Evolutionary conservation across 768 basidiomycete species (phyloP), one percentile per base, ranked within the genome.

Genomic region (Clitopilus passeckerianus): DNA sequence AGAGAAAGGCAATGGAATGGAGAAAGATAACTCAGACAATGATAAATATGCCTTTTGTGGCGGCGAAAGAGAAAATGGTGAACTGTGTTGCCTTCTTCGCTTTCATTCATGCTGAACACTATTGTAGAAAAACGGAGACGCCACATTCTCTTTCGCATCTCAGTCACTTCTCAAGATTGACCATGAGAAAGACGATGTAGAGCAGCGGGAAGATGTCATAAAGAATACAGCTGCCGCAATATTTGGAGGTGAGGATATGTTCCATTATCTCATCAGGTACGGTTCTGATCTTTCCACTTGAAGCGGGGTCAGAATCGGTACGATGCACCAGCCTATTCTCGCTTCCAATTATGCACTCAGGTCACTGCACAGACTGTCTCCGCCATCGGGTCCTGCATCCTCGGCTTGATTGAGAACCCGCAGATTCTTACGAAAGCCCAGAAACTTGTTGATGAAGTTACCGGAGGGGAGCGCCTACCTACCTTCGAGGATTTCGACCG

Each of bases 401-500:
- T 53, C 20, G 53, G 23, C 23, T 10, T 53, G 53, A 6, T 33
- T 9, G 23, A 24, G 12, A 53, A 53, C 23, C 53, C 53, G 16
- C 16, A 53, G n/a, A 59, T 63, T 12, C 37, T 63, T 54, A 33
- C 54, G n/a, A 50, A 46, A 37, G 62, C 62, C 12, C 62, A 63
- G 23, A 59, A 58, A 55, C 57, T 58, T 15, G 46, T 63, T 46
- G 53, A 63, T 30, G 41, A 41, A n/a, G 53, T 63, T 37, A 63
- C 62, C 18, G 61, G 55, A 20, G 52, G 59, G 18, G 64, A 63
- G 30, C 60, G 64, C 24, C 22, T 65, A 44, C 64, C 64, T n/a
- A 63, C 62, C 5, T 63, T 65, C 54, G 64, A 63, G 43, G 64
- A 65, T 56, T 63, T 60, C 60, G 62, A 63, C 22, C 41, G 46